Base-by-base conservation (phyloP, 805 yeast genomes). In the Candida insectorum region DNA sequence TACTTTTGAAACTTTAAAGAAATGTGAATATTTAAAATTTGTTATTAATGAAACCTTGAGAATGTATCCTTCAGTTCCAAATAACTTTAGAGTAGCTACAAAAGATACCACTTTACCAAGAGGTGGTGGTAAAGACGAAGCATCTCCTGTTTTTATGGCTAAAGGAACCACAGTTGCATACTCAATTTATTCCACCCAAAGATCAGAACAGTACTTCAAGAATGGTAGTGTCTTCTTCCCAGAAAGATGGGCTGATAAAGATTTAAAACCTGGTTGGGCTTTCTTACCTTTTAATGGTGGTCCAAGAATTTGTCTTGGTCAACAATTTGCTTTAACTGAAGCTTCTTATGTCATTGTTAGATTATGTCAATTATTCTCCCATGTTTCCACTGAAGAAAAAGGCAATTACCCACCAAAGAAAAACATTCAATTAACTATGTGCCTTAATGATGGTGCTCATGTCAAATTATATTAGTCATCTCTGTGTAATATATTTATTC, bases 251-350 rank as follows among this genome's bases (percentile, higher is more conserved):
- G 60, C 54, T 22, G 45, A 46, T 24, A 45, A 38, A 17, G 47
- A 43, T 22, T 59, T 55, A 36, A 47, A 45, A 31, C 52, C 59
- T 28, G 65, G 69, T 4, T 72, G 77, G 77, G 71, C 69, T 13
- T 72, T 66, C 49, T 51, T 72, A 20, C 77, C 77, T 17, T 72
- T 72, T 52, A 71, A 71, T 44, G 79, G 77, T 28, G 79, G 79
- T 4, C 78, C 78, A 19, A 55, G 79, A 39, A 71, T 73, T 37
- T 73, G 79, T 48, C 58, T 73, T 39, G 79, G 79, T 24, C 77
- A 73, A 58, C 77, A 73, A 52, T 71, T 70, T 51, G 79, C 78
- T 3, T 62, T 73, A 15, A 71, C 75, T 13, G 77, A 72, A 51
- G 73, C 75, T 7, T 58, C 70, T 19, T 71, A 69, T 49, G 58